These are phyloP conservation scores for Ganoderma leucocontextum DNA, from an alignment of 1,284 basidiomycete genomes.

Conservation along the genomic window DNA sequence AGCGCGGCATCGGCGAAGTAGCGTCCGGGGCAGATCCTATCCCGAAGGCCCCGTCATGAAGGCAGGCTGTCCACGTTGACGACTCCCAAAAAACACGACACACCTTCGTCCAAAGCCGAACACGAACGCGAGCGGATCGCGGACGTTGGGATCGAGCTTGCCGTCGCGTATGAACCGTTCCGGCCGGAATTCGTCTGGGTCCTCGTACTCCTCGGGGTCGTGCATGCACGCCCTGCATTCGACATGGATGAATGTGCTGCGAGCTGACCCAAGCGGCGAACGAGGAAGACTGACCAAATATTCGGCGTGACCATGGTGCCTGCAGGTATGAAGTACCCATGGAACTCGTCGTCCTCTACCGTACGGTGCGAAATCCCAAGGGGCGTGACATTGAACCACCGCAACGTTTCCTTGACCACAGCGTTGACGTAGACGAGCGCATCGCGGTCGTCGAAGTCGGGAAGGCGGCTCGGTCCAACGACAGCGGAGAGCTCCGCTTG, in stretches of 20 bases:
- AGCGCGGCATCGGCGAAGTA: conserved; percentile 11
- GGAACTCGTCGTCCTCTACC: conserved; percentile 26
- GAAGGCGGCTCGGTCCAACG: conserved; percentile 36
- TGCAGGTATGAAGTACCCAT: conserved; percentile 36
- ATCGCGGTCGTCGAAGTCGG: conserved; percentile 28
- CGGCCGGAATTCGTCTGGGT: conserved; percentile 31
- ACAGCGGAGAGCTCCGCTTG: conserved; percentile 43
- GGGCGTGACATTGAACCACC: conserved; percentile 33
- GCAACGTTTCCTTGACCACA: conserved; percentile 33
- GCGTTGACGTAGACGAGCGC: conserved; percentile 34
- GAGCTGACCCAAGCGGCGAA: too few relatives aligned
- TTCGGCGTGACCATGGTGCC: conserved; percentile 31
- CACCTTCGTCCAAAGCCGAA: conserved; percentile 37
- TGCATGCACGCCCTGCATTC: conserved; percentile 29
- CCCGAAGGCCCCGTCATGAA: neutral
- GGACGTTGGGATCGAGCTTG: conserved; percentile 18
- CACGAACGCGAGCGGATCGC: conserved; percentile 23
- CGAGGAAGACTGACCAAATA: conserved; percentile 27
- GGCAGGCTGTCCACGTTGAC: too few relatives aligned
- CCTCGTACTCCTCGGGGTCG: conserved; percentile 28
- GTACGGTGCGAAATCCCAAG: conserved; percentile 20
- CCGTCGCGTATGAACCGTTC: conserved; percentile 36
- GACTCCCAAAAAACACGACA: neutral
- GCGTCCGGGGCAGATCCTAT: conserved; percentile 13
- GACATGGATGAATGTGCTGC: neutral